Evolutionary conservation across 306 rosid species (phyloP), one percentile per base, ranked within the genome.

Genomic region (Oxytropis ochrocephala): DNA sequence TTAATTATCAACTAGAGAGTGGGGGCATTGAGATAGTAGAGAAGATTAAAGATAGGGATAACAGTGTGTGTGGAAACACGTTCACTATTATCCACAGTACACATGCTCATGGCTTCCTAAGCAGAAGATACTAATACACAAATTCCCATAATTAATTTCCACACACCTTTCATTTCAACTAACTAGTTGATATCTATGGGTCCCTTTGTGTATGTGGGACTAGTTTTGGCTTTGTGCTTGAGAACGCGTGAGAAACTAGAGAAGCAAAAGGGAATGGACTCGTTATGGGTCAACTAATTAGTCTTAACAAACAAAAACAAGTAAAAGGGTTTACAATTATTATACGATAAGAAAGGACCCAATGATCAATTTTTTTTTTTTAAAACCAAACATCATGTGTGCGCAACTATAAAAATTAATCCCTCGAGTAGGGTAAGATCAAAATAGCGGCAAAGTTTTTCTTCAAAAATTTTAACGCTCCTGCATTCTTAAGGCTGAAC

Each of bases 251-350:
- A 54, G 61, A 33, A 69, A 77, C 73, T 78, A 64, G 67, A 73
- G 87, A 60, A 70, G 59, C 64, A 38, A 71, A 66, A 64, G 78
- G 49, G 67, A 73, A 30, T 64, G 81, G 75, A 78, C 52, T 79
- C 47, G 33, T 36, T 49, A 50, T 58, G 81, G 80, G 96, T 88
- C 96, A 86, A 88, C 86, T 62, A 75, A 67, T 61, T 59, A 46
- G n/a, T 24, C 63, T 62, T 69, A 30, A 4, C 17, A 59, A 24
- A 24, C 65, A 72, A 72, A 72, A 77, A 87, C 86, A 61, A 71
- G 76, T 72, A 80, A 73, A 74, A 79, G 80, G 69, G 67, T 74
- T 70, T 63, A 66, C 77, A 80, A 80, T 90, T 79, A 81, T 85
- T 70, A 53, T 64, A 70, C 30, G 58, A 39, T 29, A 73, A 52